Percentiles rank a stretch among this genome's conserved stretches.
Evolutionary conservation across 2,329 filamentous ascomycete genomes (phyloP).

Genomic region (Claviceps fusiformis): DNA sequence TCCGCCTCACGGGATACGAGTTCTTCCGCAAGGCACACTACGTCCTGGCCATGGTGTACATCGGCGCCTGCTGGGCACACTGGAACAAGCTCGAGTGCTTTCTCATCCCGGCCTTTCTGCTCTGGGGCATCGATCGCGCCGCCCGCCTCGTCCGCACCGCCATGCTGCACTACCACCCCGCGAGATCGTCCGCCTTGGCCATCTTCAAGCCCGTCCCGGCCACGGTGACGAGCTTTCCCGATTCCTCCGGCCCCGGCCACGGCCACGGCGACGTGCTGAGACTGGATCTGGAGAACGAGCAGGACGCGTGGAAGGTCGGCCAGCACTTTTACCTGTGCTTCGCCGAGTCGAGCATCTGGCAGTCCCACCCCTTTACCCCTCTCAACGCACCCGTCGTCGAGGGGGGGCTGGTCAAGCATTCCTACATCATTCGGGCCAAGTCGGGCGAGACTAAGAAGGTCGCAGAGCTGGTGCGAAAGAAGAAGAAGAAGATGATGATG

Average conservation of each 20-base stretch:
- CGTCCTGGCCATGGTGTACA: slow-evolving; percentile 57
- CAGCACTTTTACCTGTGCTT: slow-evolving; percentile 64
- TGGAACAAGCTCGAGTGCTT: slow-evolving; percentile 57
- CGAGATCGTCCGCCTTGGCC: slow-evolving; percentile 17
- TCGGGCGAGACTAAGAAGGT: slow-evolving; percentile 46
- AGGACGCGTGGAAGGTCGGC: slow-evolving; percentile 49
- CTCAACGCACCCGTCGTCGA: slow-evolving; percentile 35
- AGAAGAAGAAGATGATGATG: slow-evolving; percentile 6
- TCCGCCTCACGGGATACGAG: slow-evolving; percentile 59
- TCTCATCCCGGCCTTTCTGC: slow-evolving; percentile 49
- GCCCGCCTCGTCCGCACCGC: slow-evolving; percentile 43
- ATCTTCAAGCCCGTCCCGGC: slow-evolving; percentile 43
- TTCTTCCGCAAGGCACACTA: slow-evolving; percentile 66
- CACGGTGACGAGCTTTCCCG: slow-evolving; percentile 31
- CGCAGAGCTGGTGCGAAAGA: slow-evolving; percentile 28
- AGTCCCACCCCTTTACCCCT: slow-evolving; percentile 59
- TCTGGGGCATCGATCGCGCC: slow-evolving; percentile 52
- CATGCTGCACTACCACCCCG: slow-evolving; percentile 45
- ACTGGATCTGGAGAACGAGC: slow-evolving; percentile 49
- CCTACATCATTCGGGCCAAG: slow-evolving; percentile 45
- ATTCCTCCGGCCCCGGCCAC: slow-evolving; percentile 16
- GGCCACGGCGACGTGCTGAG: slow-evolving; percentile 45
- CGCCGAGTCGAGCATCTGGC: slow-evolving; percentile 52
- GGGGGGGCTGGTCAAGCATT: slow-evolving; percentile 30
- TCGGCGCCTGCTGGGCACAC: slow-evolving; percentile 64